phyloP scores from a whole-genome alignment of 2,329 filamentous ascomycete species.

The Botrytis fragariae region DNA sequence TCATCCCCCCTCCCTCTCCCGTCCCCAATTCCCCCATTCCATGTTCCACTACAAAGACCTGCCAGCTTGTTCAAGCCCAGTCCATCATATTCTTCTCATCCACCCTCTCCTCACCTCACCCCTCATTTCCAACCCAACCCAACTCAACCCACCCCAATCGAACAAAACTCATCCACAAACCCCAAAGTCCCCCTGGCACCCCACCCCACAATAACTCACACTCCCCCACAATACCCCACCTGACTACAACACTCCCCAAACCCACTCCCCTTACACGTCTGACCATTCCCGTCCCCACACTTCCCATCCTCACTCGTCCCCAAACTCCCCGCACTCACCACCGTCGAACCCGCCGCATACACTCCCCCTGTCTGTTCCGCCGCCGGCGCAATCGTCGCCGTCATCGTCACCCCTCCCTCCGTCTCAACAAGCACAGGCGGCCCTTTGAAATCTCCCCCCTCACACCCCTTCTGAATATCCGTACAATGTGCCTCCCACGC shows the following conservation, averaged over 20 bases:
- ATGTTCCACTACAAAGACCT: background rate
- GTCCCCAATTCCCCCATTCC: background rate
- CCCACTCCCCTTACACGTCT: slow-evolving; percentile 16
- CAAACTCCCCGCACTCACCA: background rate
- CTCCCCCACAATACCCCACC: slow-evolving; percentile 2
- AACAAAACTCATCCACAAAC: slow-evolving; percentile 6
- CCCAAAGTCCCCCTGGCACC: slow-evolving; percentile 10
- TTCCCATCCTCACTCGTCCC: slow-evolving; percentile 2
- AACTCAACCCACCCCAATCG: background rate
- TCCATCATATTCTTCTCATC: background rate
- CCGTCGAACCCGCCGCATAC: background rate
- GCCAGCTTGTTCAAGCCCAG: background rate
- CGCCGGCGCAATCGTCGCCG: background rate
- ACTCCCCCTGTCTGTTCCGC: background rate
- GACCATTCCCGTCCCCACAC: slow-evolving; percentile 4
- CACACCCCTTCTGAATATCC: slow-evolving; percentile 46
- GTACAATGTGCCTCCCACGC: slow-evolving; percentile 63
- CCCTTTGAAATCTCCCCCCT: slow-evolving; percentile 45
- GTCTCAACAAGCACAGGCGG: slow-evolving; percentile 39
- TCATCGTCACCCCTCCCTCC: no score
- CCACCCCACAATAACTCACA: background rate
- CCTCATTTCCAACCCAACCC: no score
- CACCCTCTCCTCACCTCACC: background rate
- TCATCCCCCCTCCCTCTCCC: no score
- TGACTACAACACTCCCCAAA: slow-evolving; percentile 17